These are phyloP conservation scores for Volutella citrinella DNA, from an alignment of 2,329 filamentous ascomycete species.

Conservation along the genomic window DNA sequence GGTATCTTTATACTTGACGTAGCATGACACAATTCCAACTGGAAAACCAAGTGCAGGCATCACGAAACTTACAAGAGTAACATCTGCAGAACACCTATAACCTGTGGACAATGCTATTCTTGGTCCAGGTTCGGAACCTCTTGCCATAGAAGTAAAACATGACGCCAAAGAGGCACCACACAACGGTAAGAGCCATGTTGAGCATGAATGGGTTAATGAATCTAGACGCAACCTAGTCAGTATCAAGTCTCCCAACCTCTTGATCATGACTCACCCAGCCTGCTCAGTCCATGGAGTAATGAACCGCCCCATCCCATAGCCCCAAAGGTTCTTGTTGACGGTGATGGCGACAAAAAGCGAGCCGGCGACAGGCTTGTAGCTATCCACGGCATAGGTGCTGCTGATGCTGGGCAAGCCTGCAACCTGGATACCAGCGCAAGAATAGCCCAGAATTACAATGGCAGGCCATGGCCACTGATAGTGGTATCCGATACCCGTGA, in stretches of 20 bases:
- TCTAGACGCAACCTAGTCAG: background rate
- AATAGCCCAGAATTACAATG: slow-evolving; percentile 48
- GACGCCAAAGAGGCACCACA: slow-evolving; percentile 2
- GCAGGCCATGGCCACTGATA: slow-evolving; percentile 45
- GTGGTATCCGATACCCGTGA: slow-evolving; percentile 46
- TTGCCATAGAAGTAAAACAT: slow-evolving; percentile 9
- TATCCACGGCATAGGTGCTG: slow-evolving; percentile 59
- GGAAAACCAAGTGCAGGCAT: too few relatives aligned
- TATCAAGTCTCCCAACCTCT: too few relatives aligned
- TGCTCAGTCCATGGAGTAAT: slow-evolving; percentile 10
- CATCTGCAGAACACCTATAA: too few relatives aligned
- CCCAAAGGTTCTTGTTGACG: slow-evolving; percentile 13
- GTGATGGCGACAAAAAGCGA: slow-evolving; percentile 13
- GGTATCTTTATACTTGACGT: too few relatives aligned
- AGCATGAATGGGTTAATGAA: slow-evolving; percentile 5
- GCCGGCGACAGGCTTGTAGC: slow-evolving; percentile 62
- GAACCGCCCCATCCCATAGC: slow-evolving; percentile 10
- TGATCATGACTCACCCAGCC: slow-evolving; percentile 3
- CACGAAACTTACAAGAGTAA: too few relatives aligned
- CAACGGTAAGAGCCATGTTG: slow-evolving; percentile 7
- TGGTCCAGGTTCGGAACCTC: slow-evolving; percentile 5
- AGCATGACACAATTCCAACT: too few relatives aligned
- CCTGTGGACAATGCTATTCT: slow-evolving; percentile 5
- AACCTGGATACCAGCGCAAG: slow-evolving; percentile 29
- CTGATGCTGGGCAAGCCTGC: slow-evolving; percentile 55